Conservation (phyloP, 352 stramenopile species). For the Pythium rhizo-oryzae region DNA sequence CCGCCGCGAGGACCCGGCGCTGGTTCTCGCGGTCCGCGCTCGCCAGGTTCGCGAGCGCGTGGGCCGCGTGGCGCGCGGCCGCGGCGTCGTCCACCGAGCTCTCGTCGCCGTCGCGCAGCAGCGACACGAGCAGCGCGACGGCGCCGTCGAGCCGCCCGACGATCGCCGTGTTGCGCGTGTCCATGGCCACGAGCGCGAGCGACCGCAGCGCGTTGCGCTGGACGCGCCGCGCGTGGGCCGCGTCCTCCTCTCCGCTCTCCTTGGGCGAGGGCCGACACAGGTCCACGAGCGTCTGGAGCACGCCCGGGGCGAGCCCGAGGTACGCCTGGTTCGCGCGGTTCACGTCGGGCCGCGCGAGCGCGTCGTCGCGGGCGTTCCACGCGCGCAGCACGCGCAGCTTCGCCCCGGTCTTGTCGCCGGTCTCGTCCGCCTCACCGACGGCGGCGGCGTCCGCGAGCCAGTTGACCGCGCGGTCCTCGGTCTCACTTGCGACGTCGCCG, state of each 20-base stretch:
- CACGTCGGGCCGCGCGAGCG: slow-evolving; percentile 32
- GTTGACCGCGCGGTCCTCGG: slow-evolving; percentile 41
- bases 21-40: slow-evolving; percentile 79
- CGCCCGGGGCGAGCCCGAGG: slow-evolving; percentile 54
- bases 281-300: slow-evolving; percentile 58
- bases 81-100: slow-evolving; percentile 30
- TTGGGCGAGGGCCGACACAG: slow-evolving; percentile 31
- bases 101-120: slow-evolving; percentile 23
- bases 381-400: slow-evolving; percentile 52
- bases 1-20: slow-evolving; percentile 42
- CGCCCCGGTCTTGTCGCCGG: slow-evolving; percentile 28
- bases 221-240: slow-evolving; percentile 23
- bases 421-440: slow-evolving; percentile 34
- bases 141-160: slow-evolving; percentile 61
- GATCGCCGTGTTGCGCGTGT: slow-evolving; percentile 68
- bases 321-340: slow-evolving; percentile 69
- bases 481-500: slow-evolving; percentile 38
- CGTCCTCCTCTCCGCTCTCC: slow-evolving; percentile 4
- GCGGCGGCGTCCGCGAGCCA: slow-evolving; percentile 55
- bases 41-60: slow-evolving; percentile 78
- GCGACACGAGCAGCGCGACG: slow-evolving; percentile 48
- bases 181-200: slow-evolving; percentile 65
- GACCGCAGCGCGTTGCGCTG: slow-evolving; percentile 67
- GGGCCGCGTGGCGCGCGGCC: slow-evolving; percentile 63
- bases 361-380: slow-evolving; percentile 62